phyloP scores from a whole-genome alignment of 352 stramenopile species.

The Saprolegnia diclina region DNA sequence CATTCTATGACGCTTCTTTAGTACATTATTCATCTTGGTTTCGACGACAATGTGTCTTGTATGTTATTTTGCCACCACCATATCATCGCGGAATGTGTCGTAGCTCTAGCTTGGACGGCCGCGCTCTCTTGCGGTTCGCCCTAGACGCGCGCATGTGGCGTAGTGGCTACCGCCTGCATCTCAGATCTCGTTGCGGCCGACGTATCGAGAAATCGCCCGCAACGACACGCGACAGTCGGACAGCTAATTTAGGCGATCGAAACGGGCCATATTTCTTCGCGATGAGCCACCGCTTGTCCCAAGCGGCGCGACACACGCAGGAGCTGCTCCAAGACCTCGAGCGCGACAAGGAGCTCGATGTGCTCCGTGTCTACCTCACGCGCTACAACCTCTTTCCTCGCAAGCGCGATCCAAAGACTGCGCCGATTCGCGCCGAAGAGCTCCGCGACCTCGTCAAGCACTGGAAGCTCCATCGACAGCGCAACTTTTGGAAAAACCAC shows the following conservation, averaged over 20 bases:
- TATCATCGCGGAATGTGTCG: no score
- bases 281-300: slow-evolving; percentile 77
- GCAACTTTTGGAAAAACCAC: slow-evolving; percentile 88
- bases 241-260: no score
- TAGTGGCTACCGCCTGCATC: no score
- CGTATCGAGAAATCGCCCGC: no score
- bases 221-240: no score
- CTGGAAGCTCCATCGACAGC: slow-evolving; percentile 85
- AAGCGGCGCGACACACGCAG: slow-evolving; percentile 72
- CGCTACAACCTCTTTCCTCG: slow-evolving; percentile 70
- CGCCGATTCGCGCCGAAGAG: slow-evolving; percentile 82
- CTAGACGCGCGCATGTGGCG: no score
- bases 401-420: slow-evolving; percentile 59
- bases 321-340: slow-evolving; percentile 79
- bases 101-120: no score
- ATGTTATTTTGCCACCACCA: no score
- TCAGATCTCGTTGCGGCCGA: no score
- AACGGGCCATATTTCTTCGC: background rate
- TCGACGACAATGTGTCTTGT: no score
- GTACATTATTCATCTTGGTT: no score
- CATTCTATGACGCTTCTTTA: background rate
- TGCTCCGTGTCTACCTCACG: slow-evolving; percentile 75
- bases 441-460: slow-evolving; percentile 85
- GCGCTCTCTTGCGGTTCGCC: no score
- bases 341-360: slow-evolving; percentile 79